Percentiles rank a stretch among this genome's conserved stretches.
Evolutionary conservation across 2,329 filamentous ascomycete species (phyloP).

Genomic region (Talaromyces sp.): DNA sequence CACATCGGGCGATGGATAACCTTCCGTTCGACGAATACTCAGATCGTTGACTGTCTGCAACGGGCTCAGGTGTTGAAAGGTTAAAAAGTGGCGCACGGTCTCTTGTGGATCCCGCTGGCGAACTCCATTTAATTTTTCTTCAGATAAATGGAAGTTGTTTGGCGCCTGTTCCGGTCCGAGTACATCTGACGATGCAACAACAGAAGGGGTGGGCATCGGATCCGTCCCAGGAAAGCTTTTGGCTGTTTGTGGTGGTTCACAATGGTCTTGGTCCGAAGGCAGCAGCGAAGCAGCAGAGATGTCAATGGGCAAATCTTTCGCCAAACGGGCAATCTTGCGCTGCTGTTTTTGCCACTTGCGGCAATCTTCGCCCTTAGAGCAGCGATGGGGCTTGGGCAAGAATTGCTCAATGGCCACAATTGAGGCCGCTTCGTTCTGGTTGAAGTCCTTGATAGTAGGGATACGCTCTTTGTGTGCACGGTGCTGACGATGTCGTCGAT

Average conservation of each 20-base stretch:
- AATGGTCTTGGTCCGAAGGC: conserved; percentile 56
- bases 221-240: conserved; percentile 54
- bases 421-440: conserved; percentile 74
- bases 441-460: conserved; percentile 30
- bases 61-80: conserved; percentile 62
- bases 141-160: conserved; percentile 64
- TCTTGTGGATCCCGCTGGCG: conserved; percentile 78
- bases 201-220: conserved; percentile 71
- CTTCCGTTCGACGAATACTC: conserved; percentile 63
- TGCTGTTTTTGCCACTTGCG: conserved; percentile 77
- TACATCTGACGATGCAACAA: conserved; percentile 87
- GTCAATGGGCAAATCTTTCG: conserved; percentile 67
- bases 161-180: conserved; percentile 65
- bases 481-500: conserved; percentile 20
- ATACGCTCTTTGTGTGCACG: conserved; percentile 54
- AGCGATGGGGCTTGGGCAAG: conserved; percentile 76
- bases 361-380: conserved; percentile 81
- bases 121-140: conserved; percentile 65
- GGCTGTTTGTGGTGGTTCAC: conserved; percentile 50
- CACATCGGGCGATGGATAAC: conserved; percentile 35
- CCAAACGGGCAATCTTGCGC: conserved; percentile 67
- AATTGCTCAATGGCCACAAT: conserved; percentile 90
- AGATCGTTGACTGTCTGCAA: conserved; percentile 47
- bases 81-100: conserved; percentile 85
- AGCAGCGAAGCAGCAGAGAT: conserved; percentile 62